Conservation (phyloP, 2,329 filamentous ascomycete genomes). For the Penicillium paneum region DNA sequence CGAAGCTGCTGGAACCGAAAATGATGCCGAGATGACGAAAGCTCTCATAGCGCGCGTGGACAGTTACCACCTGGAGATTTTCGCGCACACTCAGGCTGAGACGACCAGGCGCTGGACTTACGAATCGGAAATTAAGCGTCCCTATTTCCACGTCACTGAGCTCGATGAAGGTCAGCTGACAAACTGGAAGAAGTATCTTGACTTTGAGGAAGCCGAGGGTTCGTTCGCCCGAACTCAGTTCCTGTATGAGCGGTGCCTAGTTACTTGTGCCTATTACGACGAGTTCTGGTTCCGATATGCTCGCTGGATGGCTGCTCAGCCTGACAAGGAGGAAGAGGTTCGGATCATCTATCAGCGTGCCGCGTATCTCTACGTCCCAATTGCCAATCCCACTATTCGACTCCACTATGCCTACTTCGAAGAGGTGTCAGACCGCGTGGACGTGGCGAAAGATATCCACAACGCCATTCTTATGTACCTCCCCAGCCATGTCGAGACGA, state of each 20-base stretch:
- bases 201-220: constrained; percentile 87
- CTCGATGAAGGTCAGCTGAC: constrained; percentile 77
- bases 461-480: constrained; percentile 71
- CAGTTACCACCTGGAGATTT: constrained; percentile 73
- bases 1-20: constrained; percentile 54
- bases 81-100: constrained; percentile 77
- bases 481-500: constrained; percentile 80
- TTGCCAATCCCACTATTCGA: constrained; percentile 77
- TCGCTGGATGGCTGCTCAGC: constrained; percentile 83
- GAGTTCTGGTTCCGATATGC: constrained; percentile 98
- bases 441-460: constrained; percentile 81
- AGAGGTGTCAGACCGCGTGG: constrained; percentile 73
- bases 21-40: constrained; percentile 73
- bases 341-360: constrained; percentile 90
- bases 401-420: constrained; percentile 94
- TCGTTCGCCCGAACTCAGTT: constrained; percentile 72
- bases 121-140: constrained; percentile 89
- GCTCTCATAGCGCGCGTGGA: constrained; percentile 75
- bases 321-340: constrained; percentile 80
- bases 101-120: constrained; percentile 92
- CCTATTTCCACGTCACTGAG: constrained; percentile 95
- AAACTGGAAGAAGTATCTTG: constrained; percentile 95
- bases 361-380: constrained; percentile 77
- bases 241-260: constrained; percentile 88
- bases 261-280: constrained; percentile 91